Conservation (phyloP, 805 yeast species). For the Metschnikowia similis region DNA sequence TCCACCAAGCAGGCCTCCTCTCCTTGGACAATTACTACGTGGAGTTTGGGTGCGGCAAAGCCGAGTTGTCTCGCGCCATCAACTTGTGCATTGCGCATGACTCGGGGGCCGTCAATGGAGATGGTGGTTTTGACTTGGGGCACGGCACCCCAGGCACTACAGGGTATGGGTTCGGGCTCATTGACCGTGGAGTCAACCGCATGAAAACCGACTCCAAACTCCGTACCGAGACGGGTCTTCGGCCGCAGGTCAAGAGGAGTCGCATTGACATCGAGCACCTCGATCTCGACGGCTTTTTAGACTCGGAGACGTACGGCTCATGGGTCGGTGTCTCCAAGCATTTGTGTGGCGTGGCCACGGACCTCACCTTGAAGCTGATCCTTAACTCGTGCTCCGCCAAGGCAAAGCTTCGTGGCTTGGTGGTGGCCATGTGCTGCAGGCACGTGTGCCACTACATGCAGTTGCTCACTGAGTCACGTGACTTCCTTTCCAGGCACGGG, state of each 20-base stretch:
- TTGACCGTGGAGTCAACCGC: conserved; percentile 75
- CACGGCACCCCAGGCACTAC: too few species aligned
- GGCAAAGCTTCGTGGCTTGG: conserved; percentile 45
- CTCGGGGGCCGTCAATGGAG: neutral
- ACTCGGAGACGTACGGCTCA: conserved; percentile 9
- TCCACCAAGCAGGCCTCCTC: conserved; percentile 42
- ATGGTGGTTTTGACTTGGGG: neutral
- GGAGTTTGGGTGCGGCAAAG: conserved; percentile 92
- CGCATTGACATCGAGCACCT: conserved; percentile 82
- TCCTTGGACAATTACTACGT: conserved; percentile 37
- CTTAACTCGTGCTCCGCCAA: conserved; percentile 27
- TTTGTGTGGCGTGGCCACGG: conserved; percentile 92
- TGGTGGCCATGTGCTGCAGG: conserved; percentile 92
- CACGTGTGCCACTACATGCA: conserved; percentile 70
- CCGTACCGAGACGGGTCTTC: conserved; percentile 38
- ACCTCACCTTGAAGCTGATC: conserved; percentile 68
- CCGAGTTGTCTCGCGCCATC: conserved; percentile 70
- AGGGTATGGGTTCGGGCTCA: conserved; percentile 50
- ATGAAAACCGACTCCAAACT: conserved; percentile 76
- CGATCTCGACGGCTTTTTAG: conserved; percentile 43
- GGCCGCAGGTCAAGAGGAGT: conserved; percentile 44
- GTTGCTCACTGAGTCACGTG: conserved; percentile 45
- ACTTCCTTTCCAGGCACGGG: conserved; percentile 33
- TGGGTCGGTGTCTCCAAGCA: conserved; percentile 76
- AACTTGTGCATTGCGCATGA: conserved; percentile 33